These are phyloP conservation scores for Apiospora sp. DNA, from an alignment of 2,329 filamentous ascomycete genomes.

Conservation along the genomic window DNA sequence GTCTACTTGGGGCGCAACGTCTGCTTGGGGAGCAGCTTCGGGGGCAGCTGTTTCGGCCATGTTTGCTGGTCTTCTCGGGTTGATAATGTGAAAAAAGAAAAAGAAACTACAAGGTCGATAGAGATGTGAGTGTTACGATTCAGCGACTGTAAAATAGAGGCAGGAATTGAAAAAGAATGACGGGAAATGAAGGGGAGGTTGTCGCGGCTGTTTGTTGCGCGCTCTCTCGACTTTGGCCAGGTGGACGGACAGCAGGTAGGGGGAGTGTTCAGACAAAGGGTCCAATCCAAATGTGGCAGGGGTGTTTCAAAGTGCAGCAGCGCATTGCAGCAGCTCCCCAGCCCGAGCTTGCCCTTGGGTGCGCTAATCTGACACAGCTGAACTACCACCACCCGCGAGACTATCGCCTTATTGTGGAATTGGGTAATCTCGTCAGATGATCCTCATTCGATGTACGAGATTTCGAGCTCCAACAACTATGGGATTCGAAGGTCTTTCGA, in stretches of 20 bases:
- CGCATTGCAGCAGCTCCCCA: not conserved
- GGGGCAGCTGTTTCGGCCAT: constrained; percentile 28
- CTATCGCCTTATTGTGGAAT: not conserved
- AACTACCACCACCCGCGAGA: not conserved
- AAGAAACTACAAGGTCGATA: not conserved
- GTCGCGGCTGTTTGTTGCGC: not conserved
- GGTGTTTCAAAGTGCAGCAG: constrained; percentile 18
- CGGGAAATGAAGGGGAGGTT: not conserved
- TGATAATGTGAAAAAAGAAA: not conserved
- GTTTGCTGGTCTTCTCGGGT: not conserved
- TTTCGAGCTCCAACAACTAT: not conserved
- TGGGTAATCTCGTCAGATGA: not conserved
- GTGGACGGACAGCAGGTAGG: not conserved
- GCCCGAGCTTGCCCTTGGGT: not conserved
- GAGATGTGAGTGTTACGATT: not conserved
- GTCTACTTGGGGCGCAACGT: constrained; percentile 1
- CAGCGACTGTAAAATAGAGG: not conserved
- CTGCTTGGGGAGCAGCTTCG: constrained; percentile 29
- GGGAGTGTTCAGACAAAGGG: constrained; percentile 1
- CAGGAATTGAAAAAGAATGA: not conserved
- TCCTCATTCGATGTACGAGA: not conserved
- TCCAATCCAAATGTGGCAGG: constrained; percentile 21
- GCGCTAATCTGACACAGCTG: not conserved
- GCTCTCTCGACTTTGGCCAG: not conserved
- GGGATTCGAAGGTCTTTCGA: not conserved